Conservation (phyloP, 169 alveolate species). For the Cystoisospora suis region DNA sequence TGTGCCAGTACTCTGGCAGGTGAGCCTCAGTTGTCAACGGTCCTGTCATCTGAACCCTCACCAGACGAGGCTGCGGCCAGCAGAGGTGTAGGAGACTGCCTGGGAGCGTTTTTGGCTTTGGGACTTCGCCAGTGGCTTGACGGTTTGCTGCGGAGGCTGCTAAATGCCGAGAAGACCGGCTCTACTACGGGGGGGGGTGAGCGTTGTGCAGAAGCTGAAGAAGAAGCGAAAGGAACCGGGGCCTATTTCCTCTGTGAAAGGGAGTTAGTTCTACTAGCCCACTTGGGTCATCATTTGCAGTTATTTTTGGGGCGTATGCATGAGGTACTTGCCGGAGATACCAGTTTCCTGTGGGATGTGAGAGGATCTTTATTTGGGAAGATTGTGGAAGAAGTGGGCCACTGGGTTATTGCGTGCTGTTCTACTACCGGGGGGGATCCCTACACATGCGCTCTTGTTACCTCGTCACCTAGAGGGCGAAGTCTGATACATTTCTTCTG, state of each 20-base stretch:
- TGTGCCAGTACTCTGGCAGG: neutral
- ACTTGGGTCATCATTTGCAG: slow-evolving; percentile 26
- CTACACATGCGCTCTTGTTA: neutral
- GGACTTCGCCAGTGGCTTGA: neutral
- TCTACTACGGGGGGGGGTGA: neutral
- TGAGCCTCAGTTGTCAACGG: neutral
- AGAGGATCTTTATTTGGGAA: neutral
- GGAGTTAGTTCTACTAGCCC: neutral
- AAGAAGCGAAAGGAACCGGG: neutral
- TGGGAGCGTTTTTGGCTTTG: neutral
- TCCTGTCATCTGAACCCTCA: neutral
- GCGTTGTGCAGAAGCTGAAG: neutral
- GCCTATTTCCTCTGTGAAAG: neutral
- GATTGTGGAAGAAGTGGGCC: neutral
- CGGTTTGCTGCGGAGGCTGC: neutral
- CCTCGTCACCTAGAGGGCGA: neutral
- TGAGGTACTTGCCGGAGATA: neutral
- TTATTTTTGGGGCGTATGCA: neutral
- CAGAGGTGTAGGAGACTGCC: neutral
- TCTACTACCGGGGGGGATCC: neutral
- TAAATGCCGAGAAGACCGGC: neutral
- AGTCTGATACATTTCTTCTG: neutral
- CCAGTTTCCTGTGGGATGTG: too few species aligned
- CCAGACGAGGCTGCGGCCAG: neutral
- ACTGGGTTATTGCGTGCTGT: neutral